Percentiles rank a stretch among this genome's conserved stretches.
These are phyloP conservation scores for Torulaspora quercuum DNA, from an alignment of 805 yeast species.

Conservation along the genomic window DNA sequence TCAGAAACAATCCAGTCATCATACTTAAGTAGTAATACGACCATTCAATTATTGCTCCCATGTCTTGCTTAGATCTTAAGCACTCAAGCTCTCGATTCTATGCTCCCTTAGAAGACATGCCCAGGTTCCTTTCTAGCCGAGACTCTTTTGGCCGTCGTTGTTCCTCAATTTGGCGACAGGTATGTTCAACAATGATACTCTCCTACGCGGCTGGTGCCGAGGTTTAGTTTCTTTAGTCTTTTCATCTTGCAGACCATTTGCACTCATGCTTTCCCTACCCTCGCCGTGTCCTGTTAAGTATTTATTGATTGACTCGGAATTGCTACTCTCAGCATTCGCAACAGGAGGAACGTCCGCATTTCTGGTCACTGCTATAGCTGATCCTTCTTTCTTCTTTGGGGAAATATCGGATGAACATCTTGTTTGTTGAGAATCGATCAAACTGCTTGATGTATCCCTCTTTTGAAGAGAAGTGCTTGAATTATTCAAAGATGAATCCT, in stretches of 20 bases:
- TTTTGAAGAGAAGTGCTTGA: slow-evolving; percentile 10
- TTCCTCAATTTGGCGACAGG: slow-evolving; percentile 32
- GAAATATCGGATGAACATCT: slow-evolving; percentile 12
- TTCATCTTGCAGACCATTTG: slow-evolving; percentile 1
- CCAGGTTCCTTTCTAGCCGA: too few species aligned
- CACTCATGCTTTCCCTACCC: slow-evolving; percentile 7
- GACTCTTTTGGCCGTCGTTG: slow-evolving; percentile 9
- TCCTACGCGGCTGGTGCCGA: slow-evolving; percentile 14
- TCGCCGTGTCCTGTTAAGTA: slow-evolving; percentile 8
- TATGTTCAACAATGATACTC: slow-evolving; percentile 28
- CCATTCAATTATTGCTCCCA: too few species aligned
- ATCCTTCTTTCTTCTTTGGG: slow-evolving; percentile 9
- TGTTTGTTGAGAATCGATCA: slow-evolving; percentile 6
- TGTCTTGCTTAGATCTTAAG: too few species aligned
- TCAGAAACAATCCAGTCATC: too few species aligned
- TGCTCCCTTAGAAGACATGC: too few species aligned
- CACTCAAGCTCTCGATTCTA: too few species aligned
- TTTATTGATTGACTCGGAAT: slow-evolving; percentile 12
- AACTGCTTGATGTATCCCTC: slow-evolving; percentile 8
- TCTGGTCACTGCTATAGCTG: slow-evolving; percentile 1
- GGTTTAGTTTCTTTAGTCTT: slow-evolving; percentile 9
- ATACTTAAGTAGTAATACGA: too few species aligned
- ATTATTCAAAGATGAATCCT: slow-evolving; percentile 14
- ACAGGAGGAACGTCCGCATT: too few species aligned
- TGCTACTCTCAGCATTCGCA: slow-evolving; percentile 4